Percentiles rank a stretch among this genome's conserved stretches.
Evolutionary conservation across 768 basidiomycete species (phyloP).

Genomic region (Dioszegia crocea): DNA sequence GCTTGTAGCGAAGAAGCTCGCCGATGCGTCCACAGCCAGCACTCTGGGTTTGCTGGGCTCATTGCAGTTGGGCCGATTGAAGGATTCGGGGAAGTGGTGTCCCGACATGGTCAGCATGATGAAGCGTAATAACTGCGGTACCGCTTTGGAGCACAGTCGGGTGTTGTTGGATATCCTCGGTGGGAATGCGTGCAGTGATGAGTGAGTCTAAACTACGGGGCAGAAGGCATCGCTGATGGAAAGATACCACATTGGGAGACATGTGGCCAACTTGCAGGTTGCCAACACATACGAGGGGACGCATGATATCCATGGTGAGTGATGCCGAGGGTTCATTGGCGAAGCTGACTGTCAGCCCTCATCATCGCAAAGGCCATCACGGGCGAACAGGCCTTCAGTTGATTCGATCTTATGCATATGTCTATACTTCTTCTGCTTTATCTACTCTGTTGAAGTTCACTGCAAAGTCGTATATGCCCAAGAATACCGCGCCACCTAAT

Average conservation of each 20-base stretch:
- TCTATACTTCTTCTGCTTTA: background rate
- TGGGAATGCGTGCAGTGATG: constrained; percentile 88
- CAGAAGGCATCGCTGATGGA: background rate
- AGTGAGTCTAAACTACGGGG: constrained; percentile 56
- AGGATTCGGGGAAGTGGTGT: constrained; percentile 68
- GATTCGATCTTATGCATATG: background rate
- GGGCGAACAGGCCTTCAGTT: constrained; percentile 71
- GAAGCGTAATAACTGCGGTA: constrained; percentile 93
- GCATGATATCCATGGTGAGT: constrained; percentile 46
- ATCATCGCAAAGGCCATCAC: constrained; percentile 92
- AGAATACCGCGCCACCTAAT: constrained; percentile 90
- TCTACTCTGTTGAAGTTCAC: constrained; percentile 24
- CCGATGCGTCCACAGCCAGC: constrained; percentile 83
- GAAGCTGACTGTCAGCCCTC: constrained; percentile 53
- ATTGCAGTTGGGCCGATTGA: constrained; percentile 65
- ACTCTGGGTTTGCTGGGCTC: constrained; percentile 60
- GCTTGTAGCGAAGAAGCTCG: constrained; percentile 95
- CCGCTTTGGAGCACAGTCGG: constrained; percentile 78
- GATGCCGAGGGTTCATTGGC: too few species aligned
- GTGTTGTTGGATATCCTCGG: constrained; percentile 83
- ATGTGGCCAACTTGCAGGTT: constrained; percentile 92
- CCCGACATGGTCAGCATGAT: constrained; percentile 94
- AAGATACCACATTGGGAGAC: constrained; percentile 89
- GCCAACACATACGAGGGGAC: constrained; percentile 90
- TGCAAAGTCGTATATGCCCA: constrained; percentile 79